Conservation (phyloP, 768 basidiomycete genomes). For the Psilocybe azurescens region DNA sequence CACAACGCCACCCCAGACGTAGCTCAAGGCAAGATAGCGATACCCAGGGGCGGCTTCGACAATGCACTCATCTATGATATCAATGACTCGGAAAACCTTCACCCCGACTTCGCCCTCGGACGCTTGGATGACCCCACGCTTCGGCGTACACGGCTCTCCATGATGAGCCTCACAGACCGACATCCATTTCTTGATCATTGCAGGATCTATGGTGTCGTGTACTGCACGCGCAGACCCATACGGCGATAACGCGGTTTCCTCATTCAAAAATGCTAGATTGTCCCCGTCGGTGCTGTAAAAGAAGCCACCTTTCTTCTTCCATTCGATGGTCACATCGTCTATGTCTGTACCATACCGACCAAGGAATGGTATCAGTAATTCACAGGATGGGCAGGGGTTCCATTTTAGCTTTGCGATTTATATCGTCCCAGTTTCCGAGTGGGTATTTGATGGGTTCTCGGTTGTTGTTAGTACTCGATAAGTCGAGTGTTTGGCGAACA, state of each 20-base stretch:
- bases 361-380: background rate
- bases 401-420: background rate
- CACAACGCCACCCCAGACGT: conserved; percentile 4
- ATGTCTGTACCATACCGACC: too few relatives aligned
- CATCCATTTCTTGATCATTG: conserved; percentile 4
- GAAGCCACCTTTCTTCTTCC: conserved; percentile 3
- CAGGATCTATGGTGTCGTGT: background rate
- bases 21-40: conserved; percentile 10
- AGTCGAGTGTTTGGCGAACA: background rate
- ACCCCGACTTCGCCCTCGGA: background rate
- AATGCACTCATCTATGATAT: background rate
- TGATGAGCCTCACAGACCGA: conserved; percentile 3
- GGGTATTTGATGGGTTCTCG: background rate
- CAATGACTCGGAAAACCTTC: conserved; percentile 5
- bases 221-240: conserved; percentile 5
- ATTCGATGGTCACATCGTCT: background rate
- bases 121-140: background rate
- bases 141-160: background rate
- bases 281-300: background rate
- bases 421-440: conserved; percentile 2
- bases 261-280: conserved; percentile 6
- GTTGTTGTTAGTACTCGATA: background rate
- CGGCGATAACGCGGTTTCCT: background rate
- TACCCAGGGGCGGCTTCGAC: background rate
- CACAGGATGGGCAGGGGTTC: conserved; percentile 4